Base-by-base conservation (phyloP, 202 grass and related monocot genomes). In the Alloteropsis angusta region DNA sequence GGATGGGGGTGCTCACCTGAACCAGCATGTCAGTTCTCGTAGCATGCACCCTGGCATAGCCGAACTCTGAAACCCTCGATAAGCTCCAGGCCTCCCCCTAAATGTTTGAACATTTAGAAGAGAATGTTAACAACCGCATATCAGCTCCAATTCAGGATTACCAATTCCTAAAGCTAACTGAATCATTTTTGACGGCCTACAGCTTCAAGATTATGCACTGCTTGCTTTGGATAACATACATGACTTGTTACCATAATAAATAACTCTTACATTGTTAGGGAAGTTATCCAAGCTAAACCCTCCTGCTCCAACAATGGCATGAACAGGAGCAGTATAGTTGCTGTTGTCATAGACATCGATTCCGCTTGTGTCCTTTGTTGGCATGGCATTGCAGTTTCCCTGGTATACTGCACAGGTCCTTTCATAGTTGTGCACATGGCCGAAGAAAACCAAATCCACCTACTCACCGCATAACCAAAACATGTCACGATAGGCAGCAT, bases 401-500 rank as follows among this genome's bases (percentile, higher is more conserved):
- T 83, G 78, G 65, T 91, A 93, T 23, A 97, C 82, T 1, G 90
- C 83, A 62, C 93, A 97, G 0, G 86, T 93, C 36, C 93, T 97
- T 74, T 97, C 93, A 4, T 97, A 97, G 66, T 97, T 97, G 74
- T 97, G 93, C 35, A 93, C 93, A 89, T 97, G 90, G 2, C 90
- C 93, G 4, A 97, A 88, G 55, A 97, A 85, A 67, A 89, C 93
- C 50, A 97, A 67, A 89, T 97, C 93, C 35, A 97, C 93, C 90
- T 97, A 74, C 48, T 67, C 47, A 72, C 50, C 56, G 12, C 25
- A 56, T 21, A 70, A 48, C 7, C 34, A 81, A 55, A 68, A 23
- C 45, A 60, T 35, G 58, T 63, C 21, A 53, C 3, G 6, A 44
- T 52, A 71, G 18, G 41, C 14, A 30, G 2, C 54, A 64, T 5